Evolutionary conservation across 148 eudicot species (phyloP).

Genomic region (Salicornia ramosissima): DNA sequence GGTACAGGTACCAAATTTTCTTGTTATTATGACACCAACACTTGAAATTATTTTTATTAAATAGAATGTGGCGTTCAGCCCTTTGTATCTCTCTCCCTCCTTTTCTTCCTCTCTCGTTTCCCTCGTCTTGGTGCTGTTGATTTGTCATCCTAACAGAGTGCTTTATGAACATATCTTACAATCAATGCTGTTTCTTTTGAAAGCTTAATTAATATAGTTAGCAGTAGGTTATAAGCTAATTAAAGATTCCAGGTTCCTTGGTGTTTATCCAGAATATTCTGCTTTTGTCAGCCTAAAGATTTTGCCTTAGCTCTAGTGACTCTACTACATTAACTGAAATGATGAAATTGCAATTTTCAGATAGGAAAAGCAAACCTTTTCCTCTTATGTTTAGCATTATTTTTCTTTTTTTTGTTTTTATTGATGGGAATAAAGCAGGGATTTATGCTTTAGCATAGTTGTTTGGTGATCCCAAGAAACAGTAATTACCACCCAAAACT

Average conservation of each 20-base stretch:
- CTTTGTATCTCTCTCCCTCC: neutral
- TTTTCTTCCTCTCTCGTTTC: neutral
- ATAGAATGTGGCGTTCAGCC: slow-evolving; percentile 31
- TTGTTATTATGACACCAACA: slow-evolving; percentile 32
- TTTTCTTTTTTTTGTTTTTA: neutral
- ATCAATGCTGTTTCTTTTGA: neutral
- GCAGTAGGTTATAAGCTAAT: neutral
- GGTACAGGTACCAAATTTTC: slow-evolving; percentile 27
- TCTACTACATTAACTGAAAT: neutral
- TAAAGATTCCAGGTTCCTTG: neutral
- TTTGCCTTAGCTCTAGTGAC: neutral
- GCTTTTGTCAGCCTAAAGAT: neutral
- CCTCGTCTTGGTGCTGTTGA: neutral
- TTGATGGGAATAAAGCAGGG: slow-evolving; percentile 12
- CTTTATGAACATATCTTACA: neutral
- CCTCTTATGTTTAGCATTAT: neutral
- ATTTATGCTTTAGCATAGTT: slow-evolving; percentile 10
- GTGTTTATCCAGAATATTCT: neutral
- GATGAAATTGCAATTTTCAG: neutral
- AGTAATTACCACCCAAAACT: no score
- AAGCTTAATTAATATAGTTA: neutral
- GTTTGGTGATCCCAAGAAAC: no score
- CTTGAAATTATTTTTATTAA: slow-evolving; percentile 23
- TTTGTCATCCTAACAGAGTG: neutral
- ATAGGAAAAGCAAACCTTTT: neutral